Evolutionary conservation across 768 basidiomycete genomes (phyloP).

Genomic region (Suillus hirtellus): DNA sequence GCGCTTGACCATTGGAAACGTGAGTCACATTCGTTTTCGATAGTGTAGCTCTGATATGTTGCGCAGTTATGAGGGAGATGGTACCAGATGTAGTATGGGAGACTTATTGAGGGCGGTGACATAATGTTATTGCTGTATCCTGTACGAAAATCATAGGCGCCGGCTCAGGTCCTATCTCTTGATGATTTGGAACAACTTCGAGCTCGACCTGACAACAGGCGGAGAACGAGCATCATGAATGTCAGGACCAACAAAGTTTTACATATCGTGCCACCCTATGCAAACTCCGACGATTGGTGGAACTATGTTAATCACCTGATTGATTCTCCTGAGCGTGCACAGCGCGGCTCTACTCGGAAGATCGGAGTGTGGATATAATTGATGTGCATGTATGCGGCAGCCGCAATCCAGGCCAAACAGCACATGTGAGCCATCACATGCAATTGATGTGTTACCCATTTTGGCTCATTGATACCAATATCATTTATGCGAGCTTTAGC

Average conservation of each 20-base stretch:
- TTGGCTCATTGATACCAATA: background rate
- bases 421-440: background rate
- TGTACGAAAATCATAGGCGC: background rate
- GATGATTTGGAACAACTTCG: background rate
- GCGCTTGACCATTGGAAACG: constrained; percentile 76
- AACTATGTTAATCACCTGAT: background rate
- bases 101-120: constrained; percentile 52
- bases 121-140: background rate
- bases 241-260: background rate
- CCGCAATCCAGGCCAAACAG: background rate
- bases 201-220: background rate
- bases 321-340: background rate
- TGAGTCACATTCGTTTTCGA: constrained; percentile 36
- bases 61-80: constrained; percentile 76
- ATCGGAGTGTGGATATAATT: background rate
- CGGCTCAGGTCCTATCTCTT: background rate
- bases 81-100: constrained; percentile 76
- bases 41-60: constrained; percentile 1
- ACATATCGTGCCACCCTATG: background rate
- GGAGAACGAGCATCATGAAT: background rate
- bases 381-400: background rate
- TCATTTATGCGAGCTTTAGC: background rate
- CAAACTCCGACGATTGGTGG: background rate
- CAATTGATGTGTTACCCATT: background rate
- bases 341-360: background rate